phyloP scores from a whole-genome alignment of 2,329 filamentous ascomycete genomes.

The Trichoderma simmonsii region DNA sequence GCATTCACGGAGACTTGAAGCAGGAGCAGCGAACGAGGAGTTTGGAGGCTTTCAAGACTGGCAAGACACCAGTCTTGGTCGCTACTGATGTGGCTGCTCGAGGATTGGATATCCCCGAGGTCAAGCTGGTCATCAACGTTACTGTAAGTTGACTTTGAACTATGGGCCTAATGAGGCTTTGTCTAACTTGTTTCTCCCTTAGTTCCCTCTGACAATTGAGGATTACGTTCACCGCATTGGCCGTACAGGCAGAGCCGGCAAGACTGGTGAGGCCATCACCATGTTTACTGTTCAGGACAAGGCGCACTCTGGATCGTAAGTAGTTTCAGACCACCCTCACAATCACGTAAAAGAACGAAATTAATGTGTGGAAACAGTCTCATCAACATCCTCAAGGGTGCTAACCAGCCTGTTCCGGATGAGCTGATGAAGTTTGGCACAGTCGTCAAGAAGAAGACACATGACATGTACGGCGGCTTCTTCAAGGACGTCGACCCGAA shows the following conservation, averaged over 20 bases:
- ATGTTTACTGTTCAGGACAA: slow-evolving; percentile 96
- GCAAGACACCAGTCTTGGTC: slow-evolving; percentile 77
- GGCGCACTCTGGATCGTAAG: slow-evolving; percentile 80
- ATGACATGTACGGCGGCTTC: slow-evolving; percentile 92
- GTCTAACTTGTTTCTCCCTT: slow-evolving; percentile 23
- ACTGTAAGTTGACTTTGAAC: slow-evolving; percentile 50
- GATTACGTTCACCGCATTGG: slow-evolving; percentile 98
- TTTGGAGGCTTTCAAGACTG: slow-evolving; percentile 87
- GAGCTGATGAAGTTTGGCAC: slow-evolving; percentile 93
- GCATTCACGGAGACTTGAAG: slow-evolving; percentile 89
- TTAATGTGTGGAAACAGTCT: slow-evolving; percentile 50
- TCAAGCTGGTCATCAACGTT: slow-evolving; percentile 91
- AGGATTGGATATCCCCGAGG: slow-evolving; percentile 90
- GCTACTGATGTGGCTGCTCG: slow-evolving; percentile 95
- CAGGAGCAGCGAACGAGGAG: slow-evolving; percentile 86
- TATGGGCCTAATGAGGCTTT: background rate
- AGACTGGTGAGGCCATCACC: slow-evolving; percentile 83
- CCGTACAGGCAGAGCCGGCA: slow-evolving; percentile 88
- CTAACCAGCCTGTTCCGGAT: slow-evolving; percentile 86
- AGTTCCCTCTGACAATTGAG: slow-evolving; percentile 91
- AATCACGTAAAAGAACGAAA: background rate
- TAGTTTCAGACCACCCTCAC: slow-evolving; percentile 29
- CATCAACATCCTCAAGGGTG: slow-evolving; percentile 92
- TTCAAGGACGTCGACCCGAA: slow-evolving; percentile 85
- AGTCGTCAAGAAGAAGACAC: slow-evolving; percentile 98